Evolutionary conservation across 805 yeast genomes (phyloP), one percentile per base, ranked within the genome.

Genomic region (Candida ipomoeae): DNA sequence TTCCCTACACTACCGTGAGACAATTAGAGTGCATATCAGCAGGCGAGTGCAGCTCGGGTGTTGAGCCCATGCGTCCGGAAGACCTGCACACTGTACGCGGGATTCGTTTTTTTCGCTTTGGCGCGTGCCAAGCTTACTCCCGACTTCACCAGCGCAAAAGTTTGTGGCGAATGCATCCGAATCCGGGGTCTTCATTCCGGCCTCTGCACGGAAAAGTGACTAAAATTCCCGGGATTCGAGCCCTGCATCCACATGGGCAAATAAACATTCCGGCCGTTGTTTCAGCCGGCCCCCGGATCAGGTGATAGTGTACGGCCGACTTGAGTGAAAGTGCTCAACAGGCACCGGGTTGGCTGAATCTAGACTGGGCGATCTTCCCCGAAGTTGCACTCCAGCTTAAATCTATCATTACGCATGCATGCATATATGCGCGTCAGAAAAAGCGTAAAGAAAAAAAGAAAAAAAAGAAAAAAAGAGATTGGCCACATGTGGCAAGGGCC

Each of bases 1-100:
- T 40, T 34, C 38, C 15, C 23, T 35, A 26, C 39, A 34, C 31
- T 44, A 29, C 46, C 46, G 20, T 44, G 46, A 44, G 46, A 44
- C 46, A 44, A 35, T 35, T 21, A 35, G 40, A 44, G 40, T 44
- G 40, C 40, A 44, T 35, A 35, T 11, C 5, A 10, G 14, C 3
- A 14, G 8, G 18, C 11, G 10, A 20, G 21, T 20, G 34, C 43
- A 26, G 21, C 43, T 40, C 43, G 43, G 34, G 10, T 15, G n/a
- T 21, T 11, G 21, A 8, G 5, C 7, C 4, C 17, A n/a, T n/a
- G 17, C 41, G 18, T 39, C 31, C 5, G 5, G 5, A 7, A 2
- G 6, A 11, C 18, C 31, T 10, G 23, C 29, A 38, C 13, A 13
- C 26, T 2, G 6, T 1, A 2, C 11, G 31, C 15, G 15, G 31